Percentiles rank a stretch among this genome's conserved stretches.
Conservation (phyloP, 345 rosid species). For the Triadica sebifera region DNA sequence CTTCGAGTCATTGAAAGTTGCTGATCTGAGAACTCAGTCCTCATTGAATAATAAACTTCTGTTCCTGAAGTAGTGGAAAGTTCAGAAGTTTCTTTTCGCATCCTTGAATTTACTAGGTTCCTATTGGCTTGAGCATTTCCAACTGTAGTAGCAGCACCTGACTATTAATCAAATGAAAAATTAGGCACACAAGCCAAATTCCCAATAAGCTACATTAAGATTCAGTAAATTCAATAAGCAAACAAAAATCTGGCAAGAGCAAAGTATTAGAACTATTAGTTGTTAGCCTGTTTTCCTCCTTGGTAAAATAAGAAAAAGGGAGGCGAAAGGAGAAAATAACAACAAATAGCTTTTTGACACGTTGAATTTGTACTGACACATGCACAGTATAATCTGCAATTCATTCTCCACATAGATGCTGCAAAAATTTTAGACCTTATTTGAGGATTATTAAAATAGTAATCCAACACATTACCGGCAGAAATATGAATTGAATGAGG, state of each 20-base stretch:
- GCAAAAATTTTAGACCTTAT: too few relatives aligned
- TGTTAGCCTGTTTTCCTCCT: too few relatives aligned
- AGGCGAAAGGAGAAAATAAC: too few relatives aligned
- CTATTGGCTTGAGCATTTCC: conserved; percentile 15
- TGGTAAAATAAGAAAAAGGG: too few relatives aligned
- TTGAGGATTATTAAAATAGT: too few relatives aligned
- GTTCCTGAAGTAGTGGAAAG: conserved; percentile 30
- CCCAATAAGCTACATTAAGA: not conserved
- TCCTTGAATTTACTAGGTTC: conserved; percentile 27
- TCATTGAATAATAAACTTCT: conserved; percentile 37
- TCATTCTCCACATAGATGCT: too few relatives aligned
- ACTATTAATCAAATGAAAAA: conserved; percentile 28
- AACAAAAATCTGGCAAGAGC: too few relatives aligned
- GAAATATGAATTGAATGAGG: not conserved
- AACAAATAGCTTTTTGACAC: too few relatives aligned
- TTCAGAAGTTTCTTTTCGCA: conserved; percentile 30
- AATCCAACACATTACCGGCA: not conserved
- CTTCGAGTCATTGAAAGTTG: conserved; percentile 36
- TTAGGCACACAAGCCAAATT: not conserved
- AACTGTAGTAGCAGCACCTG: conserved; percentile 31
- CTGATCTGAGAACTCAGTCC: conserved; percentile 35
- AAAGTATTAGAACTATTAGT: too few relatives aligned
- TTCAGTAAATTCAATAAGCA: not conserved
- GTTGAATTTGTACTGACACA: too few relatives aligned
- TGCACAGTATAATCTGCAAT: too few relatives aligned